These are phyloP conservation scores for Bacterosira constricta DNA, from an alignment of 108 stramenopile genomes.

Conservation along the genomic window DNA sequence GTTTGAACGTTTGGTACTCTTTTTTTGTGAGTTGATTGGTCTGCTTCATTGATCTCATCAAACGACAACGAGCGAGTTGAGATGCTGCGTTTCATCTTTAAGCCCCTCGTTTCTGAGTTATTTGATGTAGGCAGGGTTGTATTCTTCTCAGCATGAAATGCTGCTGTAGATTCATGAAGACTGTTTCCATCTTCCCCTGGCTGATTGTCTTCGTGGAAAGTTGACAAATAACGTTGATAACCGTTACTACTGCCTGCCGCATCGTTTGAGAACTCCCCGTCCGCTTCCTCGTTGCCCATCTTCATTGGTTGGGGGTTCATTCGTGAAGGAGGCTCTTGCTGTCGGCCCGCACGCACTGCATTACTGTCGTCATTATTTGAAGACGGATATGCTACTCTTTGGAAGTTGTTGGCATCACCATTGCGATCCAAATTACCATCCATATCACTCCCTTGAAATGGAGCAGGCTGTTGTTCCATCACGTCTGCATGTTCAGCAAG, in stretches of 20 bases:
- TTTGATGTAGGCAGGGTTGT: conserved; percentile 1
- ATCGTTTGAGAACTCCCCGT: background rate
- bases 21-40: background rate
- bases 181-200: background rate
- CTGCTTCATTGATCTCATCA: conserved; percentile 5
- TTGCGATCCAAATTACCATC: background rate
- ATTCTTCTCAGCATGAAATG: background rate
- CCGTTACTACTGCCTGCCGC: conserved; percentile 1
- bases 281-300: background rate
- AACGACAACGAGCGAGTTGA: conserved; percentile 28
- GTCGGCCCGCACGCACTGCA: background rate
- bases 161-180: background rate
- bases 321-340: background rate
- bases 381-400: background rate
- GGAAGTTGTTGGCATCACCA: background rate
- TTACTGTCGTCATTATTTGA: background rate
- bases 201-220: conserved; percentile 3
- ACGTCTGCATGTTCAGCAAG: background rate
- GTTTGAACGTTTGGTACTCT: background rate
- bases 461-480: background rate
- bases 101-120: background rate
- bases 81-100: conserved; percentile 12
- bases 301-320: background rate
- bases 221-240: conserved; percentile 10
- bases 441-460: background rate